Percentiles rank a stretch among this genome's conserved stretches.
These are phyloP conservation scores for Wickerhamomyces mucosus DNA, from an alignment of 805 yeast species.

Conservation along the genomic window DNA sequence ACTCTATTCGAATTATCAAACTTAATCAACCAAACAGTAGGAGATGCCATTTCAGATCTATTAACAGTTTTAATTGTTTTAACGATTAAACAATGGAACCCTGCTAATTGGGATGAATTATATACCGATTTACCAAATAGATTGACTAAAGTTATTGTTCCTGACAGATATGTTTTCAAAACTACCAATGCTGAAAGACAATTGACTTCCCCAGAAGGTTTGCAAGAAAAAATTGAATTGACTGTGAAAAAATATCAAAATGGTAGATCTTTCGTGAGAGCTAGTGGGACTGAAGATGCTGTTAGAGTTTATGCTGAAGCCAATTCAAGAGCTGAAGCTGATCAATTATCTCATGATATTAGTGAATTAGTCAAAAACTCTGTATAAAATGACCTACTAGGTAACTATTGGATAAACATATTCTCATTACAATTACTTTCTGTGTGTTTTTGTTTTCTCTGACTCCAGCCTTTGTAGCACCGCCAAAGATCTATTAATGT, in stretches of 20 bases:
- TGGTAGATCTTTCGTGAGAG: conserved; percentile 90
- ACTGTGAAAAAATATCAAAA: conserved; percentile 41
- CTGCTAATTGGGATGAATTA: conserved; percentile 63
- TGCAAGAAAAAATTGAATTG: conserved; percentile 65
- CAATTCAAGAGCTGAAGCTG: conserved; percentile 36
- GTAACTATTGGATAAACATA: too few relatives aligned
- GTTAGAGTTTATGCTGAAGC: conserved; percentile 96
- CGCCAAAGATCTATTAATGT: too few relatives aligned
- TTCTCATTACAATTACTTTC: too few relatives aligned
- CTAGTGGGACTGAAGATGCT: conserved; percentile 97
- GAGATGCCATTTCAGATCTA: conserved; percentile 94
- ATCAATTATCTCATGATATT: conserved; percentile 33
- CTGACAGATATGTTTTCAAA: conserved; percentile 67
- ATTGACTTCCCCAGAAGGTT: conserved; percentile 63
- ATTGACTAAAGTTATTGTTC: conserved; percentile 71
- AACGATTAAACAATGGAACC: conserved; percentile 43
- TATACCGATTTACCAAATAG: conserved; percentile 85
- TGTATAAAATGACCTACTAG: too few relatives aligned
- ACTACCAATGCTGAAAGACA: conserved; percentile 89
- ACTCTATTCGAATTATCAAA: conserved; percentile 53
- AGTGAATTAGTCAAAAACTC: conserved; percentile 24
- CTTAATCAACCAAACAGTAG: conserved; percentile 93
- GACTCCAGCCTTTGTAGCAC: too few relatives aligned
- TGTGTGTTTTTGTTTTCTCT: too few relatives aligned
- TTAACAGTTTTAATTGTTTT: conserved; percentile 64